Conservation (phyloP, 805 yeast genomes). For the Saccharomycopsis fermentans region DNA sequence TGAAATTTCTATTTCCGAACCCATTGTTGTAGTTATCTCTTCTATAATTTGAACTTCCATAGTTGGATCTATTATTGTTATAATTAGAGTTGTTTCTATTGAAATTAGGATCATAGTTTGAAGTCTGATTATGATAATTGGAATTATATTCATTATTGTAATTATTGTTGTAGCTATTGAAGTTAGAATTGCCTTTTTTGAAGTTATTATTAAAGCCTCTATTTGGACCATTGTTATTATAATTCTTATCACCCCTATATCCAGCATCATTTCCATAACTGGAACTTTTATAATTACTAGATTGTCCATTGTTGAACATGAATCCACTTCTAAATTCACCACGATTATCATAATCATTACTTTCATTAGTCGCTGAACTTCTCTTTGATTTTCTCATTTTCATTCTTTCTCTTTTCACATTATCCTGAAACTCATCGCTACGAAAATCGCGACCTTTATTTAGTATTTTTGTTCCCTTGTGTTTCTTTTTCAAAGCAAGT, state of each 20-base stretch:
- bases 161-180: slow-evolving; percentile 2
- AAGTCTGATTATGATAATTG: too few species aligned
- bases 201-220: background rate
- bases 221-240: background rate
- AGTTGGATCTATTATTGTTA: slow-evolving; percentile 15
- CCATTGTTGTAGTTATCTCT: slow-evolving; percentile 15
- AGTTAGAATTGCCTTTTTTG: background rate
- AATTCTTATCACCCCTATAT: background rate
- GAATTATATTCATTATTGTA: background rate
- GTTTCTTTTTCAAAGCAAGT: background rate
- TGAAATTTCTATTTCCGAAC: slow-evolving; percentile 5
- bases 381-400: background rate
- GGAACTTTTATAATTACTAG: background rate
- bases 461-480: slow-evolving; percentile 12
- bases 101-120: too few species aligned
- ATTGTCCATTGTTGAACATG: background rate
- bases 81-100: background rate
- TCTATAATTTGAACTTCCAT: slow-evolving; percentile 7
- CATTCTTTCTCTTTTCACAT: background rate
- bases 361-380: background rate
- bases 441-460: background rate
- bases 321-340: background rate
- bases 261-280: background rate
- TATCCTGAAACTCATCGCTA: background rate
- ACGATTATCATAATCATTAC: slow-evolving; percentile 5